Conservation (phyloP, 2,329 filamentous ascomycete species). For the Sclerotinia subarctica region DNA sequence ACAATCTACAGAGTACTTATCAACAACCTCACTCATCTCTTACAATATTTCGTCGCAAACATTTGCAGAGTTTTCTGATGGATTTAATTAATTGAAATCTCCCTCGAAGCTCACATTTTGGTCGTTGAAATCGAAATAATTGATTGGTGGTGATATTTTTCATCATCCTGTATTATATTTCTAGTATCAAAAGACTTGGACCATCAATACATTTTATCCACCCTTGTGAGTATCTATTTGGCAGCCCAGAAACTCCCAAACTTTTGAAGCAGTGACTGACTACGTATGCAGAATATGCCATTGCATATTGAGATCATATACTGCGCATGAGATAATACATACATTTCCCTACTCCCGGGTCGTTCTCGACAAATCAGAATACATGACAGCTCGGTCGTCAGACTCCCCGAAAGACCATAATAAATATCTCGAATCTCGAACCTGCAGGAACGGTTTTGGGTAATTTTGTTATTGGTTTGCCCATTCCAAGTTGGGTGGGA, state of each 20-base stretch:
- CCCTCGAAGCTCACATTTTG: not conserved
- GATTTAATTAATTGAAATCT: too few species aligned
- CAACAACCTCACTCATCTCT: not conserved
- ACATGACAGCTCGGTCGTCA: not conserved
- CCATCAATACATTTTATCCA: not conserved
- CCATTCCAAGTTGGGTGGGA: not conserved
- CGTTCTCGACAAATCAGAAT: not conserved
- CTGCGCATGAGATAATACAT: not conserved
- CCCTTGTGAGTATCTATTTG: slow-evolving; percentile 6
- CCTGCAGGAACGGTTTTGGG: too few species aligned
- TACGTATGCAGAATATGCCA: not conserved
- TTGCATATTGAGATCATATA: not conserved
- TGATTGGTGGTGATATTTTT: not conserved
- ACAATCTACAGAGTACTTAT: not conserved
- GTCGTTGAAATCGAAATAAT: not conserved
- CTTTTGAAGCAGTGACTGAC: not conserved
- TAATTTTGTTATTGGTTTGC: not conserved
- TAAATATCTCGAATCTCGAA: not conserved
- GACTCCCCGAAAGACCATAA: not conserved
- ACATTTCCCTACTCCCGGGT: not conserved
- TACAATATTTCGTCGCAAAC: not conserved
- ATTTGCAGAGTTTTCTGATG: not conserved
- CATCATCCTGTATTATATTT: not conserved
- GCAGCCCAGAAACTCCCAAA: not conserved
- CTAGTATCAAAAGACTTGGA: not conserved